Evolutionary conservation across 441 rosid genomes (phyloP), one percentile per base, ranked within the genome.

Genomic region (Mallotus repandus): DNA sequence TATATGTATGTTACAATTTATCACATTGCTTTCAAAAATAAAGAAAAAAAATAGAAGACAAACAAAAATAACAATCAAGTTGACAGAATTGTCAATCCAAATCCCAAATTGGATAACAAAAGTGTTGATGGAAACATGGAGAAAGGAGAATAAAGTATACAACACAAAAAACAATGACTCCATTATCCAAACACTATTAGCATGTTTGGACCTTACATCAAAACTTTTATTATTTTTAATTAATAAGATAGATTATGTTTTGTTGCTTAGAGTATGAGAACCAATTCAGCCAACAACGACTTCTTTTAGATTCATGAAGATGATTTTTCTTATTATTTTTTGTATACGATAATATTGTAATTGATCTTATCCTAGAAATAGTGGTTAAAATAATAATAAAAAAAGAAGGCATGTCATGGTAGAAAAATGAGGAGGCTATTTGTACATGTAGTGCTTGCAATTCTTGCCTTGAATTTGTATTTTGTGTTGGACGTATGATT

Each of bases 101-200:
- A 2, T 29, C 49, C n/a, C 9, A 5, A 66, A 22, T 14, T 32
- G 19, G 18, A 66, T 48, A 13, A 38, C 35, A 29, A 15, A 48
- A 49, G n/a, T n/a, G 8, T 9, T 4, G 16, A 18, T 9, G 32
- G 13, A 65, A 65, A 22, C 69, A 52, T 15, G 52, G 41, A 38
- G 18, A 63, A 41, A 43, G 4, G 29, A 63, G 6, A 12, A 49
- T 48, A 14, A 66, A 48, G 1, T 5, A 38, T 38, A 38, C 41
- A 13, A 46, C n/a, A 19, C 1, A 54, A 18, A 29, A 43, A 21
- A 19, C 3, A 49, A 48, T 13, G 14, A 13, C 9, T 54, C 29
- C 71, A 41, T 56, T 43, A 55, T 69, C 63, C 52, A 21, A 38
- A 69, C 38, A 55, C 72, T 13, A 21, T 13, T 38, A 16, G 21